Conservation (phyloP, 2,329 filamentous ascomycete species). For the Neodidymelliopsis sp. region DNA sequence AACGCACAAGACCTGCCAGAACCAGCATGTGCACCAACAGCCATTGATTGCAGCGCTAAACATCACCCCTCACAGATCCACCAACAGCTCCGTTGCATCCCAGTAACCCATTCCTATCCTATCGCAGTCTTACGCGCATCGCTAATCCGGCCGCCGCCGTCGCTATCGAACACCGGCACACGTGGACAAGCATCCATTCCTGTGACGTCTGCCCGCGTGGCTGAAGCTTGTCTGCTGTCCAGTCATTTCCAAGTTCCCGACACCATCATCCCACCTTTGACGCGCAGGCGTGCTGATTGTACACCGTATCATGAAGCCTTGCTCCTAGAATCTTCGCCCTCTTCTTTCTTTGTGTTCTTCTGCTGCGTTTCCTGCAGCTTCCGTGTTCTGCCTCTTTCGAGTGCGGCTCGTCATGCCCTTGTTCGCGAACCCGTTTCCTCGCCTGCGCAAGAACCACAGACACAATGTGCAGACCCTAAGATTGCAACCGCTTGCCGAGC, state of each 20-base stretch:
- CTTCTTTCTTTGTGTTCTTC: not conserved
- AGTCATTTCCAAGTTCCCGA: slow-evolving; percentile 11
- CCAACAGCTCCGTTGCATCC: slow-evolving; percentile 5
- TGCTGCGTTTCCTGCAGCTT: not conserved
- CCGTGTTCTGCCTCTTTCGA: not conserved
- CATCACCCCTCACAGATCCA: slow-evolving; percentile 20
- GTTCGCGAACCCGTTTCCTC: slow-evolving; percentile 33
- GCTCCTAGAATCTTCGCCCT: not conserved
- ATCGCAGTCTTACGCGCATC: slow-evolving; percentile 7
- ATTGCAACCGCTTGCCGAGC: slow-evolving; percentile 70
- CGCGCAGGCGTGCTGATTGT: slow-evolving; percentile 9
- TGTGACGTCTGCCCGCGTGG: slow-evolving; percentile 21
- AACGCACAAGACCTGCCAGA: slow-evolving; percentile 13
- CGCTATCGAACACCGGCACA: too few relatives aligned
- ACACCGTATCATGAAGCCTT: slow-evolving; percentile 15
- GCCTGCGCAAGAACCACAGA: slow-evolving; percentile 37
- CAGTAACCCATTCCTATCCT: slow-evolving; percentile 11
- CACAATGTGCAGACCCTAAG: slow-evolving; percentile 66
- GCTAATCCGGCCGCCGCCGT: slow-evolving; percentile 8
- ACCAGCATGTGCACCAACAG: slow-evolving; percentile 11
- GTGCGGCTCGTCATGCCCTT: slow-evolving; percentile 25
- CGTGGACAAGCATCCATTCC: slow-evolving; percentile 13
- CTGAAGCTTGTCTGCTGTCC: slow-evolving; percentile 16
- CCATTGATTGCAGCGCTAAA: slow-evolving; percentile 23
- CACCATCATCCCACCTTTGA: slow-evolving; percentile 16